Conservation (phyloP, 2,329 filamentous ascomycete species). For the Bipolaris gigantea region DNA sequence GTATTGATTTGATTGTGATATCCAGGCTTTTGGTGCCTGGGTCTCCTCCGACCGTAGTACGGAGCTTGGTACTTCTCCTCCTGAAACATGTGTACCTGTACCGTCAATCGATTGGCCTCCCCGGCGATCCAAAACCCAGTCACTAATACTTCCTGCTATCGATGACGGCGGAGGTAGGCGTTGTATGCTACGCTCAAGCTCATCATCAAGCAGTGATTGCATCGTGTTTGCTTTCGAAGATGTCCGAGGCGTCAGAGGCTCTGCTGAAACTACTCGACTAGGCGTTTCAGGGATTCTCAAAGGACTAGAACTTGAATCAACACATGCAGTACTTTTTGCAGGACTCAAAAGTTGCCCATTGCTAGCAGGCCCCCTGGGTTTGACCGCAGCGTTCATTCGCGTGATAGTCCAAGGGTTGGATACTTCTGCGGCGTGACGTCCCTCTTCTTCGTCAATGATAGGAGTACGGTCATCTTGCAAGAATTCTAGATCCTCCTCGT, state of each 20-base stretch:
- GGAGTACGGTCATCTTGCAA: conserved; percentile 18
- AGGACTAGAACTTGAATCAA: conserved; percentile 8
- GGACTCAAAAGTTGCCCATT: conserved; percentile 32
- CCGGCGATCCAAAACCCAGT: neutral
- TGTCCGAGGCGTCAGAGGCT: conserved; percentile 25
- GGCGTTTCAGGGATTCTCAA: conserved; percentile 5
- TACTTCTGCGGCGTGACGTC: conserved; percentile 35
- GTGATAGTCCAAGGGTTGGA: conserved; percentile 56
- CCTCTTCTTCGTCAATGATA: conserved; percentile 31
- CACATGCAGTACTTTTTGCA: conserved; percentile 19
- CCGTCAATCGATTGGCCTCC: neutral
- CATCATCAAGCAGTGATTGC: neutral
- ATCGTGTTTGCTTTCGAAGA: conserved; percentile 9
- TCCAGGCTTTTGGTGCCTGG: neutral
- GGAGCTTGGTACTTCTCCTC: neutral
- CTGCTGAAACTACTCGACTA: neutral
- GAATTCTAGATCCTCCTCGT: conserved; percentile 40
- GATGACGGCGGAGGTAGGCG: neutral
- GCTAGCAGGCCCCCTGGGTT: conserved; percentile 13
- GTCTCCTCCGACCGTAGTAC: neutral
- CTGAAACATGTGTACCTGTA: neutral
- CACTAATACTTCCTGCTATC: neutral
- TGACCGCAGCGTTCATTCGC: conserved; percentile 48
- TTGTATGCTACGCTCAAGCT: conserved; percentile 17
- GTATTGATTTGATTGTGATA: neutral